phyloP scores from a whole-genome alignment of 495 filamentous ascomycete species.

The Aspergillus coremiiformis region DNA sequence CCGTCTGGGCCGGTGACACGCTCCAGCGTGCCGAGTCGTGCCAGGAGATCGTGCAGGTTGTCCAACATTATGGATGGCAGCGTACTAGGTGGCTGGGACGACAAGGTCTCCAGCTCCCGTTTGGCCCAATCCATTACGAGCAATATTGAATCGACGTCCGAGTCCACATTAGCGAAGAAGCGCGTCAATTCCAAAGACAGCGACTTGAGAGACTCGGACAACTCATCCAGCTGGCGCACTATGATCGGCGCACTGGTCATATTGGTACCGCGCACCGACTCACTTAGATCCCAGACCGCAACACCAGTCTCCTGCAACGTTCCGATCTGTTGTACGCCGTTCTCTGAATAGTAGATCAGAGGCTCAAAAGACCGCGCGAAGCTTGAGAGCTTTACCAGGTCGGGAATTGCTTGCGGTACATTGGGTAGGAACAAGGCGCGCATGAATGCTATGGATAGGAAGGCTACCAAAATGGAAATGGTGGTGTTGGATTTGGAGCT shows the following conservation, averaged over 20 bases:
- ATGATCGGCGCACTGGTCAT: conserved; percentile 84
- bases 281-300: conserved; percentile 86
- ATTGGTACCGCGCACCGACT: conserved; percentile 79
- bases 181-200: conserved; percentile 73
- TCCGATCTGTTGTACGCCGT: conserved; percentile 73
- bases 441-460: conserved; percentile 53
- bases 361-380: conserved; percentile 86
- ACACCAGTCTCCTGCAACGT: conserved; percentile 83
- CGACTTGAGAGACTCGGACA: conserved; percentile 74
- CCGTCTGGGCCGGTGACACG: conserved; percentile 12
- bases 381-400: conserved; percentile 81
- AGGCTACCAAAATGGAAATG: conserved; percentile 47
- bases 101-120: conserved; percentile 61
- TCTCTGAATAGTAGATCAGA: conserved; percentile 84
- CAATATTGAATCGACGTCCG: conserved; percentile 83
- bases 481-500: conserved; percentile 60
- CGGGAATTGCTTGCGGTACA: conserved; percentile 61
- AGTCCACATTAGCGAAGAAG: conserved; percentile 88
- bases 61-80: conserved; percentile 60
- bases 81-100: conserved; percentile 44
- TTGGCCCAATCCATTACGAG: conserved; percentile 94
- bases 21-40: conserved; percentile 62
- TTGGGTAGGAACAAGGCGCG: conserved; percentile 63
- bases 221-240: conserved; percentile 70
- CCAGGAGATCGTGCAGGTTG: conserved; percentile 73